phyloP scores from a whole-genome alignment of 768 basidiomycete genomes.

The Lentinula sp. region DNA sequence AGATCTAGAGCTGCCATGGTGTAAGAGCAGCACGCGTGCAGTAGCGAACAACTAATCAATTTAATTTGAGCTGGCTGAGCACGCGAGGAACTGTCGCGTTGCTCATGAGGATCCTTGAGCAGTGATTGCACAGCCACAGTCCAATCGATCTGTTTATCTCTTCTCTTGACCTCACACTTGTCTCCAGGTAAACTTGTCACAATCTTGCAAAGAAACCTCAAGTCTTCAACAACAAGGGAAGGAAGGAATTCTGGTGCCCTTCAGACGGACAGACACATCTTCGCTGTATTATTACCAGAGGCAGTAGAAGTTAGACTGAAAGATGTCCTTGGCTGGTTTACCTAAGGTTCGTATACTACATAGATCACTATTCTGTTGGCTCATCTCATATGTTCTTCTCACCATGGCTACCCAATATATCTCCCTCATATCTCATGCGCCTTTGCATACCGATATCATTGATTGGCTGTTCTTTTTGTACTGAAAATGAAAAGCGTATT shows the following conservation, averaged over 20 bases:
- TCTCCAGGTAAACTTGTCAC: neutral
- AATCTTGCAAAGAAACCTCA: neutral
- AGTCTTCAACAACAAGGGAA: neutral
- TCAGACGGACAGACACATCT: neutral
- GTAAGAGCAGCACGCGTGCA: too few relatives aligned
- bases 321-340: conserved; percentile 4
- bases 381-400: neutral
- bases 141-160: neutral
- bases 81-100: too few relatives aligned
- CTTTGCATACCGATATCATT: neutral
- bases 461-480: neutral
- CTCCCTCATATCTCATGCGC: neutral
- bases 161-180: neutral
- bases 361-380: neutral
- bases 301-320: neutral
- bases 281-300: neutral
- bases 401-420: neutral
- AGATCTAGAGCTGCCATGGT: too few relatives aligned
- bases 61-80: too few relatives aligned
- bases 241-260: neutral
- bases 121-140: neutral
- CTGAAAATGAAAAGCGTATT: conserved; percentile 30
- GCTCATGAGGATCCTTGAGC: too few relatives aligned
- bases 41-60: too few relatives aligned
- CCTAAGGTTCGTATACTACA: neutral